A percentile compares a stretch with the other conserved stretches of the same genome.
phyloP scores from a whole-genome alignment of 1,284 basidiomycete genomes.

The Trichosporon sp. region DNA sequence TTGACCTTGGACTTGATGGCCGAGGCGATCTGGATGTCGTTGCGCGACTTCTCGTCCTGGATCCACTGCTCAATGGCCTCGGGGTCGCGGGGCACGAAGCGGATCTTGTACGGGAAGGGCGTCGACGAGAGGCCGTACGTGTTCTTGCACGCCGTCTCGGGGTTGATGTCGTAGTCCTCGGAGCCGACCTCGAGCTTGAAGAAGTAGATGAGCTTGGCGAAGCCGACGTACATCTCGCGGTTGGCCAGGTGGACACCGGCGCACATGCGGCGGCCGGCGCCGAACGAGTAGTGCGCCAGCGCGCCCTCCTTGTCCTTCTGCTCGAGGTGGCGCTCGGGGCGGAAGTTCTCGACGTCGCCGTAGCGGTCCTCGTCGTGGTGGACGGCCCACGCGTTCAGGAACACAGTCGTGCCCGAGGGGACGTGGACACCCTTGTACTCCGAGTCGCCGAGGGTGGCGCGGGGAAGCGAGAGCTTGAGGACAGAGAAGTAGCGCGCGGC shows the following conservation, averaged over 20 bases:
- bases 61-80: constrained; percentile 21
- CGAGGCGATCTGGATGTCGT: constrained; percentile 17
- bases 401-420: constrained; percentile 35
- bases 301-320: constrained; percentile 9
- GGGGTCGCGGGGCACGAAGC: constrained; percentile 20
- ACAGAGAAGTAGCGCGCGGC: constrained; percentile 22
- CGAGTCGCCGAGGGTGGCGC: constrained; percentile 19
- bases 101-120: constrained; percentile 19
- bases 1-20: background rate
- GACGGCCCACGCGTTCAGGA: constrained; percentile 40
- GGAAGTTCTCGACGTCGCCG: constrained; percentile 20
- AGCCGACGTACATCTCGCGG: constrained; percentile 22
- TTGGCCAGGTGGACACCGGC: constrained; percentile 24
- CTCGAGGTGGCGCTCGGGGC: constrained; percentile 22
- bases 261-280: constrained; percentile 25
- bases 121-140: constrained; percentile 4
- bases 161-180: constrained; percentile 19
- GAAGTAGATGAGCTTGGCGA: constrained; percentile 21
- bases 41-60: constrained; percentile 19
- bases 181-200: constrained; percentile 21
- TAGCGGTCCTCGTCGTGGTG: constrained; percentile 27
- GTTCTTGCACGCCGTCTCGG: constrained; percentile 17
- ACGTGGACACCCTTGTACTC: constrained; percentile 34
- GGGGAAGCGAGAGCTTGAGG: constrained; percentile 24
- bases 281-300: constrained; percentile 22